phyloP scores from a whole-genome alignment of 495 filamentous ascomycete genomes.

The Saxophila tyrrhenica region DNA sequence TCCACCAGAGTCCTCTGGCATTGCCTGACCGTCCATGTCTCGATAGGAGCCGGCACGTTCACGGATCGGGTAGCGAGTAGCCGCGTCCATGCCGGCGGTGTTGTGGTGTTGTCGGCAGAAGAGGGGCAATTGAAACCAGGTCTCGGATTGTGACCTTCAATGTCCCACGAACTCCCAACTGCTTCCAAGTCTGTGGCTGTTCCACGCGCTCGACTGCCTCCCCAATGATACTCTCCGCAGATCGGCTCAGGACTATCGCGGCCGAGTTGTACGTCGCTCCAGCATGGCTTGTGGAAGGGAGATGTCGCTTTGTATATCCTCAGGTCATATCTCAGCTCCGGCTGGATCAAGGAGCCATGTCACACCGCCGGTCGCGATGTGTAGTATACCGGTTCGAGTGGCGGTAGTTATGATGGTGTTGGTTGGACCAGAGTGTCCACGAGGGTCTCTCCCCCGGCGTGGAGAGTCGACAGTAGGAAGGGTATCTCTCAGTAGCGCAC shows the following conservation, averaged over 20 bases:
- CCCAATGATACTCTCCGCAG: not conserved
- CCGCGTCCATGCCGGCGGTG: conserved; percentile 12
- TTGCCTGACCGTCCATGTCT: not conserved
- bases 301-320: not conserved
- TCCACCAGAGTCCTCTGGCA: conserved; percentile 12
- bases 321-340: not conserved
- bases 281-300: not conserved
- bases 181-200: too few species aligned
- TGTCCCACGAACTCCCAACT: not conserved
- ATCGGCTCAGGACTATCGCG: not conserved
- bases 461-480: not conserved
- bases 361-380: not conserved
- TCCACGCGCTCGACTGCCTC: too few species aligned
- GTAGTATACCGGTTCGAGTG: not conserved
- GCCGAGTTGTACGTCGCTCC: not conserved
- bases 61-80: conserved; percentile 11
- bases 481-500: not conserved
- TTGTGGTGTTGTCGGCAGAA: not conserved
- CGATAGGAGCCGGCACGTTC: conserved; percentile 7
- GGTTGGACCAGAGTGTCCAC: too few species aligned
- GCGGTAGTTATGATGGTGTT: not conserved
- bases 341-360: not conserved
- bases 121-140: not conserved
- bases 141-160: not conserved
- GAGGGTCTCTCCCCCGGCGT: too few species aligned